A percentile compares a stretch with the other conserved stretches of the same genome.
Evolutionary conservation across 371 early-diverging fungal genomes (phyloP).

Genomic region (Cokeromyces recurvatus): DNA sequence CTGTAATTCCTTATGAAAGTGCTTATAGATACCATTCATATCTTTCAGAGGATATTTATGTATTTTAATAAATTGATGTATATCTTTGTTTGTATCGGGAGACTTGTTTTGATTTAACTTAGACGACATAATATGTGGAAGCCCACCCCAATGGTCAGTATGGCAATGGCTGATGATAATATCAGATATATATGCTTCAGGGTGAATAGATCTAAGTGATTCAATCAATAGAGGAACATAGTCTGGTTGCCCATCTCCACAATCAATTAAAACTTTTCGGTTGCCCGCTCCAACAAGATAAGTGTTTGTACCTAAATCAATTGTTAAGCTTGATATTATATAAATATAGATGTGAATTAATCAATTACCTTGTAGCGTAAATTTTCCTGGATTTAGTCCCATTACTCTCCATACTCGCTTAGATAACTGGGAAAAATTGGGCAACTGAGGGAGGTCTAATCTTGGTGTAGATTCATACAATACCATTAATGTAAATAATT

Average conservation of each 20-base stretch:
- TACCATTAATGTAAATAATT: background rate
- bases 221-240: slow-evolving; percentile 49
- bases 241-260: slow-evolving; percentile 67
- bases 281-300: slow-evolving; percentile 71
- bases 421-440: slow-evolving; percentile 40
- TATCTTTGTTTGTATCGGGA: no score
- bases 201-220: slow-evolving; percentile 26
- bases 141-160: slow-evolving; percentile 74
- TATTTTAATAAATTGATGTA: background rate
- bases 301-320: slow-evolving; percentile 62
- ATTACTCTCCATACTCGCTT: slow-evolving; percentile 52
- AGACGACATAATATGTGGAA: slow-evolving; percentile 36
- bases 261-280: slow-evolving; percentile 63
- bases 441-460: slow-evolving; percentile 14
- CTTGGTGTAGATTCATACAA: slow-evolving; percentile 2
- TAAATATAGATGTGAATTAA: no score
- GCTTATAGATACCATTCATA: background rate
- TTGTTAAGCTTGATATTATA: background rate
- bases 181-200: slow-evolving; percentile 42
- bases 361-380: slow-evolving; percentile 67
- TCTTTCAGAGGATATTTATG: background rate
- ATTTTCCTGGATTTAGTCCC: slow-evolving; percentile 73
- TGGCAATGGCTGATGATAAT: slow-evolving; percentile 81
- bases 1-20: no score
- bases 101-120: slow-evolving; percentile 4